Base-by-base conservation (phyloP, 176 grass and related monocot species). In the Carex parvula region DNA sequence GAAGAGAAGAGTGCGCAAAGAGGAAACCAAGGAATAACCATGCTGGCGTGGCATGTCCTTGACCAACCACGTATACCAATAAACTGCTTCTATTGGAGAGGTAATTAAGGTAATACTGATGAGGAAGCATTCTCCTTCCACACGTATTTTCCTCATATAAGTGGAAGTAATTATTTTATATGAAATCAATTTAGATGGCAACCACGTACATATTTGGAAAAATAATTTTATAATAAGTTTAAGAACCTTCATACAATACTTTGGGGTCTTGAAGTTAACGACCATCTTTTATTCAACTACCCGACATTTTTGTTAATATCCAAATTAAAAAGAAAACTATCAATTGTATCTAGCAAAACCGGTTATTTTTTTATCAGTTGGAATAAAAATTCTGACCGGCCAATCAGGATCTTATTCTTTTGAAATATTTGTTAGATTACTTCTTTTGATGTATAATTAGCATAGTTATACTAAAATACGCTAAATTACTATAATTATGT, bases 161-260 rank as follows among this genome's bases (percentile, higher is more conserved):
- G 1, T 53, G 41, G 70, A 75, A n/a, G 54, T 52, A 26, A 76
- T 54, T 53, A 76, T 30, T 15, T 16, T 30, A 8, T 54, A 30
- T 21, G 20, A 76, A 54, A 54, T 22, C 17, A 44, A 0, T 67
- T 42, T 70, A 71, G 68, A 44, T 39, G 17, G 68, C 7, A 71
- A 44, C n/a, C 68, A 46, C 39, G 68, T 44, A 71, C 5, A n/a
- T 71, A 71, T 71, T 71, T 71, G 37, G 68, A 17, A 71, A 64
- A 64, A 71, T 44, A 41, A 2, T 39, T 70, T 33, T 71, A 39
- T 71, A 20, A 62, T 8, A 62, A 9, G 18, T 39, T 69, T 64
- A 22, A 29, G 33, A n/a, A 9, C 16, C 33, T 20, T 44, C 39
- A 68, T 17, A 46, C 8, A 71, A 41, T 48, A 44, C 20, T 22